phyloP scores from a whole-genome alignment of 2,329 filamentous ascomycete species.

The Colletotrichum aenigma region DNA sequence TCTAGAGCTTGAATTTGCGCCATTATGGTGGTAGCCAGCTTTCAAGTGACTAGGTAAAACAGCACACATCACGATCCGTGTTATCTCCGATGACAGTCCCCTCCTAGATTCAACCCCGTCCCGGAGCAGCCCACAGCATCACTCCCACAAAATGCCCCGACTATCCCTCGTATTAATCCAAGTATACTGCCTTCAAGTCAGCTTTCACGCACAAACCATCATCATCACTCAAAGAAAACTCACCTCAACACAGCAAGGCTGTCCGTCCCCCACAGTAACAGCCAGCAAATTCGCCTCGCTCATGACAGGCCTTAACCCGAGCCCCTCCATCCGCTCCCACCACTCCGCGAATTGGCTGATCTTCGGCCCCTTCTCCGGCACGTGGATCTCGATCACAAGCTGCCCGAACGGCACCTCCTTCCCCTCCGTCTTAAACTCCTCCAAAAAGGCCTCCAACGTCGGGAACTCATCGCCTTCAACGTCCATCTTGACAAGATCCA shows the following conservation, averaged over 20 bases:
- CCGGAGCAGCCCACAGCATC: neutral
- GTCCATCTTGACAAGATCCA: constrained; percentile 44
- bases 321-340: neutral
- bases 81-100: neutral
- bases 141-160: neutral
- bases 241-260: neutral
- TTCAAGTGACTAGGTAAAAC: no score
- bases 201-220: neutral
- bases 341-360: neutral
- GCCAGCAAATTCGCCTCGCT: neutral
- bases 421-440: neutral
- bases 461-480: constrained; percentile 39
- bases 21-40: no score
- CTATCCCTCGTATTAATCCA: neutral
- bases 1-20: no score
- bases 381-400: constrained; percentile 13
- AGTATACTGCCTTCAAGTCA: neutral
- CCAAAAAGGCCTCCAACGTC: constrained; percentile 7
- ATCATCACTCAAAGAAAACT: neutral
- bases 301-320: neutral
- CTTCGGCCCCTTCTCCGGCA: neutral
- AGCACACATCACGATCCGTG: neutral
- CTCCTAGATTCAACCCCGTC: accelerated
- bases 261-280: neutral
- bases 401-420: constrained; percentile 7